A percentile compares a stretch with the other conserved stretches of the same genome.
Conservation (phyloP, 176 grass and related monocot genomes). For the Hyparrhenia diplandra region DNA sequence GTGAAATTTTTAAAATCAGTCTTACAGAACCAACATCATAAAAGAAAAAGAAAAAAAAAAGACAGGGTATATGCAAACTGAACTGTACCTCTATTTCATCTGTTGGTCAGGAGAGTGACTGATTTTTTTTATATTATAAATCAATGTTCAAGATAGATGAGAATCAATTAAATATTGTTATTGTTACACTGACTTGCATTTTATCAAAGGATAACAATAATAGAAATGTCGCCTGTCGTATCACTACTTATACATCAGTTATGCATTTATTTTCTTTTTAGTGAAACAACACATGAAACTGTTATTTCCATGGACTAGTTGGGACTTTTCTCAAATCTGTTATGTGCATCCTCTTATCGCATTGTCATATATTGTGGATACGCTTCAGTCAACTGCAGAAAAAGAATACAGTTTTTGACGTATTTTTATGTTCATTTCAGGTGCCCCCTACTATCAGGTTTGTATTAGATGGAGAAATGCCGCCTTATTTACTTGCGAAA, state of each 20-base stretch:
- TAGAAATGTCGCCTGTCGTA: too few relatives aligned
- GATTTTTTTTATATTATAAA: neutral
- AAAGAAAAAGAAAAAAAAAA: neutral
- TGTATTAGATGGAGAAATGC: too few relatives aligned
- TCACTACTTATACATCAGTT: too few relatives aligned
- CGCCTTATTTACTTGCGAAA: too few relatives aligned
- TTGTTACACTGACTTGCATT: too few relatives aligned
- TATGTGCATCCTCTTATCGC: neutral
- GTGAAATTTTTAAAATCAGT: neutral
- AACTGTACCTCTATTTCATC: neutral
- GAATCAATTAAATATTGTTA: too few relatives aligned
- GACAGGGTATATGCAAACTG: too few relatives aligned
- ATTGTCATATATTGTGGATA: neutral
- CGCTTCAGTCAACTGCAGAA: neutral
- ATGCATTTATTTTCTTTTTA: too few relatives aligned
- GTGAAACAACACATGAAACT: neutral
- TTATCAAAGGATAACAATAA: too few relatives aligned
- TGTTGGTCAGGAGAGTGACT: neutral
- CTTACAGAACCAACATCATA: neutral
- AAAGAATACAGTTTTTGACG: conserved; percentile 26
- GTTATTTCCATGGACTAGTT: neutral
- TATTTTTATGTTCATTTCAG: conserved; percentile 43
- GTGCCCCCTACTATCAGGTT: too few relatives aligned
- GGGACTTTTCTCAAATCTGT: neutral
- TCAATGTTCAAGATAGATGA: neutral